These are phyloP conservation scores for Alternaria conjuncta DNA, from an alignment of 2,329 filamentous ascomycete species.

Conservation along the genomic window DNA sequence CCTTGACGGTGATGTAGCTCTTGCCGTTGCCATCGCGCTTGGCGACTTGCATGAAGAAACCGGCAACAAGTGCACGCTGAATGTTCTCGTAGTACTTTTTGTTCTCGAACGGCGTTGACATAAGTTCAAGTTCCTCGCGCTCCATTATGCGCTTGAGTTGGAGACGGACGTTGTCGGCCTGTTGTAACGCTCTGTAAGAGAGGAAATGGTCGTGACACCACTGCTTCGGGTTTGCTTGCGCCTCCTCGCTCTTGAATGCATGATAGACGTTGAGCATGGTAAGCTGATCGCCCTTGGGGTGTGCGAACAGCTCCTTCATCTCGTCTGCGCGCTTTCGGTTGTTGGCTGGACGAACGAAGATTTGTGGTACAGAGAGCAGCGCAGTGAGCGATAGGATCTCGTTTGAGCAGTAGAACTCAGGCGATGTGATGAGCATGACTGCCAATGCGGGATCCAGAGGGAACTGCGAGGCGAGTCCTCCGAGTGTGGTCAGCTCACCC, in stretches of 20 bases:
- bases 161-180: constrained; percentile 89
- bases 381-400: constrained; percentile 96
- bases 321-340: constrained; percentile 92
- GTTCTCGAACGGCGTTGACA: constrained; percentile 89
- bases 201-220: constrained; percentile 99
- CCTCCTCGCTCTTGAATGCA: constrained; percentile 81
- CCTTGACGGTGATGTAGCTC: constrained; percentile 94
- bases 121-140: constrained; percentile 80
- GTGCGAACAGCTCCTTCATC: constrained; percentile 94
- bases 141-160: constrained; percentile 98
- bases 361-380: constrained; percentile 89
- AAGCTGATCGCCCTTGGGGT: constrained; percentile 92
- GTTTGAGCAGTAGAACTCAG: constrained; percentile 98
- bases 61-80: constrained; percentile 84
- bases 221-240: constrained; percentile 76
- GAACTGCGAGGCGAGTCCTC: constrained; percentile 89
- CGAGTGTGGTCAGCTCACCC: constrained; percentile 86
- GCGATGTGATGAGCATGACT: constrained; percentile 96
- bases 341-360: constrained; percentile 86
- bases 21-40: constrained; percentile 90
- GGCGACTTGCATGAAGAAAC: constrained; percentile 99
- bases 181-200: constrained; percentile 84
- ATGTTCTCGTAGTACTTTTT: constrained; percentile 99
- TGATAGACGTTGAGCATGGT: constrained; percentile 98
- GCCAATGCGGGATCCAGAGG: constrained; percentile 92